These are phyloP conservation scores for Aspergillus sp. DNA, from an alignment of 2,329 filamentous ascomycete species.

Conservation along the genomic window DNA sequence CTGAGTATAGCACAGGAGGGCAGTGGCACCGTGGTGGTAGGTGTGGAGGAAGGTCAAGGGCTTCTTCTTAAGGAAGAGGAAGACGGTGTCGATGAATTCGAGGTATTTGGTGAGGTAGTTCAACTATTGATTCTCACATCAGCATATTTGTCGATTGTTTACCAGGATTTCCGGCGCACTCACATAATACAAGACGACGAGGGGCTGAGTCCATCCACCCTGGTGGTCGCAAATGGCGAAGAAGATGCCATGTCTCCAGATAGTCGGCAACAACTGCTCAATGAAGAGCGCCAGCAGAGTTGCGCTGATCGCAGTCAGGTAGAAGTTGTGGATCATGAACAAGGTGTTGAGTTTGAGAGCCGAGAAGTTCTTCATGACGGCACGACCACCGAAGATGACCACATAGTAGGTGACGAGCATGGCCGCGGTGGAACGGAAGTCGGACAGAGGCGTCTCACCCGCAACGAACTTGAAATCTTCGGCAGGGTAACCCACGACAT, in stretches of 20 bases:
- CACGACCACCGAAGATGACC: slow-evolving; percentile 88
- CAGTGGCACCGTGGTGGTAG: slow-evolving; percentile 97
- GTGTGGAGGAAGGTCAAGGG: slow-evolving; percentile 98
- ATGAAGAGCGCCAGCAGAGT: slow-evolving; percentile 79
- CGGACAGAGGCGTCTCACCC: slow-evolving; percentile 85
- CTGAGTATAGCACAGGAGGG: slow-evolving; percentile 96
- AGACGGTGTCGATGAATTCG: slow-evolving; percentile 91
- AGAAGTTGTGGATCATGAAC: slow-evolving; percentile 96
- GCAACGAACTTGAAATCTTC: slow-evolving; percentile 82
- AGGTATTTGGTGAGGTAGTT: slow-evolving; percentile 99
- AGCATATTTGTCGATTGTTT: slow-evolving; percentile 37
- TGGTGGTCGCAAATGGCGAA: slow-evolving; percentile 73
- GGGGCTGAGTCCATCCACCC: slow-evolving; percentile 89
- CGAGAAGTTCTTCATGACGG: slow-evolving; percentile 83
- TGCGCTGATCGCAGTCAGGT: slow-evolving; percentile 82
- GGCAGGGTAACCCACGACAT: slow-evolving; percentile 75
- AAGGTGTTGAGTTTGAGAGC: slow-evolving; percentile 83
- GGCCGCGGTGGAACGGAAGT: slow-evolving; percentile 75
- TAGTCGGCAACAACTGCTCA: slow-evolving; percentile 84
- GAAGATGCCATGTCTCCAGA: slow-evolving; percentile 81
- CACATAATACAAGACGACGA: slow-evolving; percentile 97
- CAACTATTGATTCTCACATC: slow-evolving; percentile 56
- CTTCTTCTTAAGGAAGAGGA: slow-evolving; percentile 99
- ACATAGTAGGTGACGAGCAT: slow-evolving; percentile 88
- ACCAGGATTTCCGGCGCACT: slow-evolving; percentile 39